Conservation (phyloP, 225 moss, liverwort and hornwort genomes). For the Physcomitrium patens region DNA sequence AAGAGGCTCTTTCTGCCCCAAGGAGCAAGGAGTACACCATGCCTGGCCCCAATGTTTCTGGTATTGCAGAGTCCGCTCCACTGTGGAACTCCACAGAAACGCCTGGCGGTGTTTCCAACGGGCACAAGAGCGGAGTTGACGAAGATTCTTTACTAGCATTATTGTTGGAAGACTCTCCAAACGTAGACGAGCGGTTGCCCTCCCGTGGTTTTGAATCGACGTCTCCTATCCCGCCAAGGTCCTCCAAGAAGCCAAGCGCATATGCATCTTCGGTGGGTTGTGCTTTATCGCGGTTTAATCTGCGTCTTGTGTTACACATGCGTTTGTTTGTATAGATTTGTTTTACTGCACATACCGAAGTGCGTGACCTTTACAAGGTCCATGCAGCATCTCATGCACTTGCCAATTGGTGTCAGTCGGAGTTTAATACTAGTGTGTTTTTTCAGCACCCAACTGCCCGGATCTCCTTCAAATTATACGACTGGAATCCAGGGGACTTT, state of each 20-base stretch:
- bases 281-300: not conserved
- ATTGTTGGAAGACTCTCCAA: slow-evolving; percentile 71
- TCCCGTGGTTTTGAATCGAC: slow-evolving; percentile 43
- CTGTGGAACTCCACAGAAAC: slow-evolving; percentile 44
- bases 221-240: slow-evolving; percentile 44
- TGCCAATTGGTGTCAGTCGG: not conserved
- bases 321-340: not conserved
- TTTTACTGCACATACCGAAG: slow-evolving; percentile 21
- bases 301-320: not conserved
- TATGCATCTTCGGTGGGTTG: slow-evolving; percentile 79
- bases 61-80: slow-evolving; percentile 36
- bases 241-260: slow-evolving; percentile 48
- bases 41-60: slow-evolving; percentile 26
- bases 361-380: slow-evolving; percentile 7
- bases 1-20: slow-evolving; percentile 56
- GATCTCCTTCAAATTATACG: slow-evolving; percentile 95
- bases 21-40: slow-evolving; percentile 25
- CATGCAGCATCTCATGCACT: not conserved
- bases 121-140: slow-evolving; percentile 63
- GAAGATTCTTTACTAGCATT: slow-evolving; percentile 90
- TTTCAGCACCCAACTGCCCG: slow-evolving; percentile 90
- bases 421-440: slow-evolving; percentile 16
- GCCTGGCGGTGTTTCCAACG: slow-evolving; percentile 29
- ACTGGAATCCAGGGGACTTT: slow-evolving; percentile 99
- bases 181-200: slow-evolving; percentile 45